Evolutionary conservation across 208 protist genomes (phyloP).

Genomic region (Trypanosoma vivax): DNA sequence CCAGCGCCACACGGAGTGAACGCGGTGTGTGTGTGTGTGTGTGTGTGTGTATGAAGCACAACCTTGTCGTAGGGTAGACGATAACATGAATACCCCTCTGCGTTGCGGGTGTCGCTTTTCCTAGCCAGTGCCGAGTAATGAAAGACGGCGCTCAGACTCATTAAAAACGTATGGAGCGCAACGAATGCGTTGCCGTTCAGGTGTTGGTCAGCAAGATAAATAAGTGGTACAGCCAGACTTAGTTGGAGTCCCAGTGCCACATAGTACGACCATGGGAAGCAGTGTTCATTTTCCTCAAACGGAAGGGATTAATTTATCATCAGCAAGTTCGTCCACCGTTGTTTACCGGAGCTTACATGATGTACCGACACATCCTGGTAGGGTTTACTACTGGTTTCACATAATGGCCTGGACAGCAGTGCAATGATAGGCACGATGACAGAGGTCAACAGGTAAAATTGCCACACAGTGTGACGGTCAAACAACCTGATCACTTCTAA

Average conservation of each 20-base stretch:
- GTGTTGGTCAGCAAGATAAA: slow-evolving; percentile 16
- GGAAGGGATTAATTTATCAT: slow-evolving; percentile 29
- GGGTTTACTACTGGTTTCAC: slow-evolving; percentile 17
- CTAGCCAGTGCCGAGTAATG: slow-evolving; percentile 10
- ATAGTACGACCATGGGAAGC: slow-evolving; percentile 30
- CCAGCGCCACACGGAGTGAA: slow-evolving; percentile 22
- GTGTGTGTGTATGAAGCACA: too few relatives aligned
- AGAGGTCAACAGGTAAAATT: too few relatives aligned
- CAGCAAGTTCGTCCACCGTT: slow-evolving; percentile 32
- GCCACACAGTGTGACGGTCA: too few relatives aligned
- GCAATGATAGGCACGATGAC: too few relatives aligned
- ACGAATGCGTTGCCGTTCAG: slow-evolving; percentile 16
- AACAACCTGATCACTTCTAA: not conserved
- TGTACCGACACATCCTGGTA: slow-evolving; percentile 7
- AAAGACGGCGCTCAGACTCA: slow-evolving; percentile 4
- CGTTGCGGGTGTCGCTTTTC: not conserved
- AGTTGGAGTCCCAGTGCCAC: slow-evolving; percentile 32
- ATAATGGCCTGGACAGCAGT: not conserved
- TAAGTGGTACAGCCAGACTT: slow-evolving; percentile 9
- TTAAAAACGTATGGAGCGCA: not conserved
- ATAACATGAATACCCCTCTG: not conserved
- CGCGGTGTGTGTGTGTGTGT: slow-evolving; percentile 22
- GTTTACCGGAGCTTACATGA: slow-evolving; percentile 16
- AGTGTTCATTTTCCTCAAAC: slow-evolving; percentile 10
- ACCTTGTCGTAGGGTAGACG: slow-evolving; percentile 11